Percentiles rank a stretch among this genome's conserved stretches.
phyloP scores from a whole-genome alignment of 108 stramenopile genomes.

The Fistulifera pelliculosa region DNA sequence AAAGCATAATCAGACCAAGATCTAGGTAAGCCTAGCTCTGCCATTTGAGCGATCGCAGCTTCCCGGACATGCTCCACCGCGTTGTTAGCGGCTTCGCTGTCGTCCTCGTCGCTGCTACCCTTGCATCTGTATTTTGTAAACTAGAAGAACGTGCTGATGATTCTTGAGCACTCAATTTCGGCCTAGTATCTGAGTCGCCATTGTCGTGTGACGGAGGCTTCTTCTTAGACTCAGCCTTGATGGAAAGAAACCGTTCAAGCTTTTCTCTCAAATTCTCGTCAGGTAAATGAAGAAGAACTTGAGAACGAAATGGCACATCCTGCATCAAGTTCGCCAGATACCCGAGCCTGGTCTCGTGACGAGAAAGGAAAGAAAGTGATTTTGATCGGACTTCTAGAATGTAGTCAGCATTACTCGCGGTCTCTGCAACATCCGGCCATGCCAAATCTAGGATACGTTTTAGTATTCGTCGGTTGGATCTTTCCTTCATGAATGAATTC shows the following conservation, averaged over 20 bases:
- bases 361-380: constrained; percentile 6
- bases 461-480: constrained; percentile 6
- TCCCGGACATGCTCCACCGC: constrained; percentile 63
- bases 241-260: too few species aligned
- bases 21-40: constrained; percentile 75
- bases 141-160: not conserved
- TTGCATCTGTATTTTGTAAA: not conserved
- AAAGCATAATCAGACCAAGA: constrained; percentile 85
- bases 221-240: too few species aligned
- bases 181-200: not conserved
- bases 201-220: too few species aligned
- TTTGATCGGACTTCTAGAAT: not conserved
- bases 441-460: constrained; percentile 20
- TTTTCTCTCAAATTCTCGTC: not conserved
- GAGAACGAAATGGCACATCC: not conserved
- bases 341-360: constrained; percentile 11
- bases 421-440: constrained; percentile 8
- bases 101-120: constrained; percentile 25
- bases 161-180: not conserved
- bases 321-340: constrained; percentile 9
- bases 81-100: constrained; percentile 39
- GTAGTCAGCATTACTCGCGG: not conserved
- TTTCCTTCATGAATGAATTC: constrained; percentile 11
- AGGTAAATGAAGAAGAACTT: not conserved
- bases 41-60: constrained; percentile 83